Percentiles rank a stretch among this genome's conserved stretches.
Evolutionary conservation across 2,329 filamentous ascomycete species (phyloP).

Genomic region (Clonostachys sp.): DNA sequence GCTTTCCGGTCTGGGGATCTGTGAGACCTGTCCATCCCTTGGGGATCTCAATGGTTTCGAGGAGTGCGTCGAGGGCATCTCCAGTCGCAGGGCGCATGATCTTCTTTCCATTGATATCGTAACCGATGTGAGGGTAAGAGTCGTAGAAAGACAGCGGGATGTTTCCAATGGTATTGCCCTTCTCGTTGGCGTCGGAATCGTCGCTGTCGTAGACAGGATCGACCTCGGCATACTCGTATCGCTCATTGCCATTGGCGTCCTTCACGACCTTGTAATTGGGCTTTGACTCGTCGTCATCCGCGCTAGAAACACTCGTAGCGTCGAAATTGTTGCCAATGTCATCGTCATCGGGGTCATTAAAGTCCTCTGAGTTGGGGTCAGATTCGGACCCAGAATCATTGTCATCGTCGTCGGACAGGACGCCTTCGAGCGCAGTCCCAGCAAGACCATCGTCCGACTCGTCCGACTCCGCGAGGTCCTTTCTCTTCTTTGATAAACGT

Average conservation of each 20-base stretch:
- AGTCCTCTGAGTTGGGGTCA: conserved; percentile 23
- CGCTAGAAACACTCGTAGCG: conserved; percentile 16
- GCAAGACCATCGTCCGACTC: conserved; percentile 61
- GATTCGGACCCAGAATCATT: conserved; percentile 36
- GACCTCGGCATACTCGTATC: conserved; percentile 92
- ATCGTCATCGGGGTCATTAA: conserved; percentile 19
- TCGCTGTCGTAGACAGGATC: conserved; percentile 95
- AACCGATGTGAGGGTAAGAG: conserved; percentile 95
- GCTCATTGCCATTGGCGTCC: conserved; percentile 85
- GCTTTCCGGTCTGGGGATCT: conserved; percentile 90
- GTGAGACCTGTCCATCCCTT: conserved; percentile 97
- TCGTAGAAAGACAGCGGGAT: conserved; percentile 96
- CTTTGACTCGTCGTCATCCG: conserved; percentile 32
- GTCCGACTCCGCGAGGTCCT: conserved; percentile 51
- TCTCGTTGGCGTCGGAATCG: conserved; percentile 77
- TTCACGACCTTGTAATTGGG: conserved; percentile 53
- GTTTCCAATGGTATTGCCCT: conserved; percentile 88
- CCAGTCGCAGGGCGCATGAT: conserved; percentile 95
- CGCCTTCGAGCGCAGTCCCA: conserved; percentile 42
- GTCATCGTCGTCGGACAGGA: conserved; percentile 51
- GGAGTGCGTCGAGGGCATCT: conserved; percentile 84
- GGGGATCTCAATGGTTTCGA: conserved; percentile 94
- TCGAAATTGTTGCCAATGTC: conserved; percentile 6
- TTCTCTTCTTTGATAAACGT: conserved; percentile 47
- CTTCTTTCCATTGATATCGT: conserved; percentile 97